Percentiles rank a stretch among this genome's conserved stretches.
phyloP scores from a whole-genome alignment of 345 rosid genomes.

The Populus davidiana region DNA sequence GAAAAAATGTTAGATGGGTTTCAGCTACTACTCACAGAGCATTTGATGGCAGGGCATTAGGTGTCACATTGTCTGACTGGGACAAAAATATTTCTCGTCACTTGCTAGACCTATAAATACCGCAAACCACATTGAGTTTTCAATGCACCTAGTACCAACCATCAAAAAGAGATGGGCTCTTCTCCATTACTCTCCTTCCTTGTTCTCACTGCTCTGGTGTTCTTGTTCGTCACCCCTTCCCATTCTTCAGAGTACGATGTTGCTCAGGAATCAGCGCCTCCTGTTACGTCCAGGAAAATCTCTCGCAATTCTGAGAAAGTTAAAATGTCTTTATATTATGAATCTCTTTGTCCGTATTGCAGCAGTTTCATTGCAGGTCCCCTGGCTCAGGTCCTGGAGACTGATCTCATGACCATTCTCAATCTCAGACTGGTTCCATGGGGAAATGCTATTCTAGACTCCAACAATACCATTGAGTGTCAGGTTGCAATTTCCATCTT shows the following conservation, averaged over 20 bases:
- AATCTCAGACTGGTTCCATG: constrained; percentile 52
- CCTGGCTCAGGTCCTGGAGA: constrained; percentile 25
- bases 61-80: neutral
- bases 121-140: neutral
- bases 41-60: neutral
- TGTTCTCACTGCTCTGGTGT: constrained; percentile 13
- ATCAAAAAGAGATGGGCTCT: constrained; percentile 18
- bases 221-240: constrained; percentile 13
- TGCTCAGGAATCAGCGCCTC: neutral
- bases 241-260: neutral
- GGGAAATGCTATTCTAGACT: constrained; percentile 39
- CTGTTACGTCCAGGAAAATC: neutral
- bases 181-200: constrained; percentile 1
- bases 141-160: neutral
- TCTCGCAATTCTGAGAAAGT: constrained; percentile 4
- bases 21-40: constrained; percentile 4
- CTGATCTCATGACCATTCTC: constrained; percentile 34
- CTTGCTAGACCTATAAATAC: neutral
- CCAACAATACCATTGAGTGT: constrained; percentile 33
- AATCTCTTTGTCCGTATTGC: constrained; percentile 47
- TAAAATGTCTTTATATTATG: constrained; percentile 33
- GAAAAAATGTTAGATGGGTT: neutral
- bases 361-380: constrained; percentile 35
- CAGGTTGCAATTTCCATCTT: constrained; percentile 28
- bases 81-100: too few relatives aligned